Evolutionary conservation across 768 basidiomycete genomes (phyloP), one percentile per base, ranked within the genome.

Genomic region (Pulveroboletus sp.): DNA sequence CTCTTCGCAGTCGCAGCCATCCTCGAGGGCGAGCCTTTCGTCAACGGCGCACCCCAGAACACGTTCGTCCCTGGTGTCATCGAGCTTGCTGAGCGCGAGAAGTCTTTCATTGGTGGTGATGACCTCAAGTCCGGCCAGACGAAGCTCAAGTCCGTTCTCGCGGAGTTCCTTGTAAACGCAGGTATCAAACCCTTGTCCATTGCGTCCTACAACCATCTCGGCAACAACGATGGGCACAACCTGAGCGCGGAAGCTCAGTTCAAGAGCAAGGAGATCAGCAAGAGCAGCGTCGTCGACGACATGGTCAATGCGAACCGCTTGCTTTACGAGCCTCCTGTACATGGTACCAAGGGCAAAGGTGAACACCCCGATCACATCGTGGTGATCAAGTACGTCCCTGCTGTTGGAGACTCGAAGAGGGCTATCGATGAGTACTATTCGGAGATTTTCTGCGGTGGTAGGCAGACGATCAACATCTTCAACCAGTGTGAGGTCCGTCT

Each of bases 391-490:
- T 95, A 95, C 59, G 86, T 97, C 3, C 93, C 92, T 19, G 90
- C 93, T 22, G 93, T 95, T 26, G 94, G 95, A 32, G 96, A 98
- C 74, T 91, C 89, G 49, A 98, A 97, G 82, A 81, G 92, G 49
- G 96, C 94, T n/a, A 93, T 98, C 76, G 96, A 98, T 72, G 94
- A 97, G 76, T 98, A 97, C 73, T 93, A 93, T 71, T 94, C 91
- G 11, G 94, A 98, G 78, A 93, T 98, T 63, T 86, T 94, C 75
- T 95, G 94, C 64, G 94, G 94, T 58, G 94, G 94, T 24, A 77
- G 91, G 54, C 89, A 87, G 56, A 91, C 89, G 11, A 93, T 96
- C 77, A 93, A 90, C 68, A 91, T 93, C 73, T 96, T 95, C 81
- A 97, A 97, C 70, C 89, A 94, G 70, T 97, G 95, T 77, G 93